These are phyloP conservation scores for Ganoderma meredithae DNA, from an alignment of 1,284 basidiomycete genomes.

Conservation along the genomic window DNA sequence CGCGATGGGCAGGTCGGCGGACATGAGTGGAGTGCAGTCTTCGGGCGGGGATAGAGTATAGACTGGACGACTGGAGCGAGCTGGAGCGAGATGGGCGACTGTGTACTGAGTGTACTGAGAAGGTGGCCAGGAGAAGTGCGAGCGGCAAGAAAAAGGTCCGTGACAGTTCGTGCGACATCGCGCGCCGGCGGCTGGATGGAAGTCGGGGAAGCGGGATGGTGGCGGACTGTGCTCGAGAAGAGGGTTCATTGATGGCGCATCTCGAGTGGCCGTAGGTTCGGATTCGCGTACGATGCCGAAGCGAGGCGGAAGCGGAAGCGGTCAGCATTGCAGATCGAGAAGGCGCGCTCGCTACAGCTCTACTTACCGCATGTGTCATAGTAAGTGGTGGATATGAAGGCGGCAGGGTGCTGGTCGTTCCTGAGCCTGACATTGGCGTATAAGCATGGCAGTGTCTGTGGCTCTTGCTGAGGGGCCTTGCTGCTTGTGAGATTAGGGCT, in stretches of 20 bases:
- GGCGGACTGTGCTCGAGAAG: constrained; percentile 6
- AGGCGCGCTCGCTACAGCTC: not conserved
- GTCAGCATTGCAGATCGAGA: constrained; percentile 2
- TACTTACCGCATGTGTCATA: not conserved
- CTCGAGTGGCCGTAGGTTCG: constrained; percentile 1
- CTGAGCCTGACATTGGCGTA: not conserved
- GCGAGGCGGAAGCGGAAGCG: not conserved
- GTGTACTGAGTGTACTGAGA: not conserved
- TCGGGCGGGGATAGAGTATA: not conserved
- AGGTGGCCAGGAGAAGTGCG: not conserved
- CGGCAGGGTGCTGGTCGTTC: not conserved
- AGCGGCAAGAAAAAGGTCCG: not conserved
- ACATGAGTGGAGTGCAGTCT: not conserved
- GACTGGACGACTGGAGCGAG: not conserved
- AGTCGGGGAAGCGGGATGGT: constrained; percentile 2
- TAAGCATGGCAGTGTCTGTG: not conserved
- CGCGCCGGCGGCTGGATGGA: not conserved
- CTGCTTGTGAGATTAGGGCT: not conserved
- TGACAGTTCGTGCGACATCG: not conserved
- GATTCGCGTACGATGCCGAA: constrained; percentile 6
- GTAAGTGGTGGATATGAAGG: not conserved
- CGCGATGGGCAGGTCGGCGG: not conserved
- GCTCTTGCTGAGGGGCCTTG: not conserved
- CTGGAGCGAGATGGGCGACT: not conserved
- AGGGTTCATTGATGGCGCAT: constrained; percentile 5